Conservation (phyloP, 78 protist species). For the Dictyostelium citrinum region DNA sequence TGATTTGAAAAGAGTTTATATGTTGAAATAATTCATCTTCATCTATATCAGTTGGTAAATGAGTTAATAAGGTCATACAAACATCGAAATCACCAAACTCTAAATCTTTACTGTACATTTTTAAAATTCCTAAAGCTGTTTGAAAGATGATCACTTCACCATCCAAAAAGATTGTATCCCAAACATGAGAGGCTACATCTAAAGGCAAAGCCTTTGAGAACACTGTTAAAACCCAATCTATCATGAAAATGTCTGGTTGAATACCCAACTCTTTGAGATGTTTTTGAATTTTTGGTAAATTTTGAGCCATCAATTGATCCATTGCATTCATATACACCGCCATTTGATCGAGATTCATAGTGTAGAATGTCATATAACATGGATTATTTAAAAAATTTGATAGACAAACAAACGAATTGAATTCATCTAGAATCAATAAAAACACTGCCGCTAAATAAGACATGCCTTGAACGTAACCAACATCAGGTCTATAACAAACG, state of each 20-base stretch:
- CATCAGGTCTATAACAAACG: conserved; percentile 87
- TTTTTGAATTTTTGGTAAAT: conserved; percentile 73
- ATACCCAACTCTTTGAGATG: conserved; percentile 77
- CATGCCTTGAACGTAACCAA: conserved; percentile 95
- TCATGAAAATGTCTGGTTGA: conserved; percentile 80
- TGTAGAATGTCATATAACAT: conserved; percentile 83
- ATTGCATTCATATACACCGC: conserved; percentile 71
- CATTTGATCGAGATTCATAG: conserved; percentile 78
- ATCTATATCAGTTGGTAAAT: conserved; percentile 65
- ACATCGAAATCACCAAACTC: conserved; percentile 59
- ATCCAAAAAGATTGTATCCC: conserved; percentile 88
- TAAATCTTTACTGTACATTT: conserved; percentile 58
- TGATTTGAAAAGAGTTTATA: conserved; percentile 36
- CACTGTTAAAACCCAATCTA: conserved; percentile 92
- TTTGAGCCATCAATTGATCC: conserved; percentile 39
- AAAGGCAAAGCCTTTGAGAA: conserved; percentile 86
- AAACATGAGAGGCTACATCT: conserved; percentile 87
- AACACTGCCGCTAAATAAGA: conserved; percentile 94
- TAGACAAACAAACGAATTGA: conserved; percentile 86
- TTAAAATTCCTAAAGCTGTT: conserved; percentile 62
- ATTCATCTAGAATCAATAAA: conserved; percentile 86
- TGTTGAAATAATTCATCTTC: conserved; percentile 65
- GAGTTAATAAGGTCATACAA: conserved; percentile 62
- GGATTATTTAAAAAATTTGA: conserved; percentile 86
- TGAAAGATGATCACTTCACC: conserved; percentile 78